Percentiles rank a stretch among this genome's conserved stretches.
These are phyloP conservation scores for Calonectria leucothoes DNA, from an alignment of 2,329 filamentous ascomycete genomes.

Conservation along the genomic window DNA sequence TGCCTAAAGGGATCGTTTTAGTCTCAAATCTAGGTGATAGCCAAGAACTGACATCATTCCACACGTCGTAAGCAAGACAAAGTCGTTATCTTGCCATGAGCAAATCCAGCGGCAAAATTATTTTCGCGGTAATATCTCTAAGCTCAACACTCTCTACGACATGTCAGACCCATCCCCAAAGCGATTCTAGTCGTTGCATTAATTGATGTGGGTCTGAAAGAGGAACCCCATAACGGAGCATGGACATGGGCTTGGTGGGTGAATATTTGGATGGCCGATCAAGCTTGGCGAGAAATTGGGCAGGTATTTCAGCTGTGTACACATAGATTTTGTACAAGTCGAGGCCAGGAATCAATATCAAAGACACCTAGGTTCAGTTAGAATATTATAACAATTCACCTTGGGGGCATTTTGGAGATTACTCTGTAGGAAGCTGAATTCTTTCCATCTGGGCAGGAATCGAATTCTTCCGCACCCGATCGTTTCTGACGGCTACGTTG, in stretches of 20 bases:
- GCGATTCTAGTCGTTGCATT: not conserved
- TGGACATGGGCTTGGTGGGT: not conserved
- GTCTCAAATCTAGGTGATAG: no score
- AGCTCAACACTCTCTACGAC: not conserved
- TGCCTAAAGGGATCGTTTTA: no score
- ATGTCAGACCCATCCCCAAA: not conserved
- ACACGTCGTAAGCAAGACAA: no score
- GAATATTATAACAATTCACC: not conserved
- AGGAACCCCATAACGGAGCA: not conserved
- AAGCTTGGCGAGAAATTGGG: not conserved
- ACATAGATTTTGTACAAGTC: not conserved
- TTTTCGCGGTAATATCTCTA: no score
- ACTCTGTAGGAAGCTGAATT: not conserved
- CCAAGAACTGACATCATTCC: no score
- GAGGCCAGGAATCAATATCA: not conserved
- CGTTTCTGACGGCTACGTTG: not conserved
- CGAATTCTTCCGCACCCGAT: not conserved
- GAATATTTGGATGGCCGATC: not conserved
- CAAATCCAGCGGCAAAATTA: no score
- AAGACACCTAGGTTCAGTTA: not conserved
- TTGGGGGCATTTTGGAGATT: not conserved
- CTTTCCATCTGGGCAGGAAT: not conserved
- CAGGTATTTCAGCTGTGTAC: not conserved
- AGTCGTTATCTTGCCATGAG: no score
- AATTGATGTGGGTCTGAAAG: not conserved